Evolutionary conservation across 1,284 basidiomycete genomes (phyloP).

Genomic region (Peniophora sp.): DNA sequence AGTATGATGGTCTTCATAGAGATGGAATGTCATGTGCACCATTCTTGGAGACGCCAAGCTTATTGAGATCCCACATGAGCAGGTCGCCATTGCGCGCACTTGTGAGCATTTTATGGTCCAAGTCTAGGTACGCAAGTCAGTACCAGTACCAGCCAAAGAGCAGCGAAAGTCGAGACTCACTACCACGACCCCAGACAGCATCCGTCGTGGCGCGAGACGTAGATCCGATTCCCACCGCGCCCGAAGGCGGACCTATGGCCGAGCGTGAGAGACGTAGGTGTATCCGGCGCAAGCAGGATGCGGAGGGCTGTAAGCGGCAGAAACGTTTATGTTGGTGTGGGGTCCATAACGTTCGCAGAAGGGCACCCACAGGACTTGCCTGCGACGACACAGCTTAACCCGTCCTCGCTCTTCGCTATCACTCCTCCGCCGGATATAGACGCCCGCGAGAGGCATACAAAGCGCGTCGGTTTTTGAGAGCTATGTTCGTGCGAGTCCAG

Average conservation of each 20-base stretch:
- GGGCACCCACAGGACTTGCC: conserved; percentile 60
- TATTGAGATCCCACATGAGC: conserved; percentile 79
- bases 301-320: conserved; percentile 43
- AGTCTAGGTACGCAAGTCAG: conserved; percentile 35
- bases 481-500: conserved; percentile 38
- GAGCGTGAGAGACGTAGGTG: conserved; percentile 20
- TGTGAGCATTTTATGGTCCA: conserved; percentile 74
- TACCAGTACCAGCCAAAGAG: no score
- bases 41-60: conserved; percentile 57
- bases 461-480: conserved; percentile 35
- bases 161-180: conserved; percentile 35
- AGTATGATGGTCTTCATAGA: no score
- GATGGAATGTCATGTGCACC: no score
- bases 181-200: conserved; percentile 72
- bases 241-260: conserved; percentile 49
- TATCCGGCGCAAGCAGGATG: conserved; percentile 49
- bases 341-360: conserved; percentile 2
- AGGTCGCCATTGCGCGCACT: conserved; percentile 80
- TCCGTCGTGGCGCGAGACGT: conserved; percentile 65
- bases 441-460: conserved; percentile 48
- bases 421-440: conserved; percentile 53
- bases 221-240: conserved; percentile 53
- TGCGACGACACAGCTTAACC: conserved; percentile 55
- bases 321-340: neutral
- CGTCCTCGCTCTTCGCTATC: conserved; percentile 61